Conservation (phyloP, 1,284 basidiomycete species). For the Boletus mariae region DNA sequence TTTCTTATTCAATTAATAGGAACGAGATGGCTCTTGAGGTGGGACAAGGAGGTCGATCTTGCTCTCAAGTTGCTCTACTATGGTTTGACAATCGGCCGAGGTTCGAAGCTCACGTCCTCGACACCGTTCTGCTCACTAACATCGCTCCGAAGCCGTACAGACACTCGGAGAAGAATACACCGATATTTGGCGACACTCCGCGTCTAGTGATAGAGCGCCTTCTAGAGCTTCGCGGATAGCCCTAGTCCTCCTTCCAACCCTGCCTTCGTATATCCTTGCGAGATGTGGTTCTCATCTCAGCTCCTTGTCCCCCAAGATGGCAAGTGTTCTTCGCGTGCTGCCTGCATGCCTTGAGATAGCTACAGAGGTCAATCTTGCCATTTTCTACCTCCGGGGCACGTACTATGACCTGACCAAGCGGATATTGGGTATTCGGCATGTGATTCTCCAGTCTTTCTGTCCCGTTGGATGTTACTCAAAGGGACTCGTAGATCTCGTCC, state of each 20-base stretch:
- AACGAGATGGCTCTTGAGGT: slow-evolving; percentile 80
- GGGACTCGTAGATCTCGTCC: slow-evolving; percentile 60
- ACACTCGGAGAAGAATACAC: slow-evolving; percentile 92
- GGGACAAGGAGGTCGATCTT: slow-evolving; percentile 79
- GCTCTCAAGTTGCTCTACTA: slow-evolving; percentile 71
- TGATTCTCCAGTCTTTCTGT: slow-evolving; percentile 36
- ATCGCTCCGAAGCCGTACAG: slow-evolving; percentile 54
- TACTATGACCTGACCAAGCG: slow-evolving; percentile 78
- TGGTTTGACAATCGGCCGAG: slow-evolving; percentile 72
- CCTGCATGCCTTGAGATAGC: slow-evolving; percentile 50
- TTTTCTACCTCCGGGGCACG: slow-evolving; percentile 77
- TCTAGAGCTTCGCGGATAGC: slow-evolving; percentile 44
- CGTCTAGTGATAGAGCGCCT: slow-evolving; percentile 38
- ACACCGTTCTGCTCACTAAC: slow-evolving; percentile 8
- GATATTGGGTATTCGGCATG: slow-evolving; percentile 71
- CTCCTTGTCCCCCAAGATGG: slow-evolving; percentile 35
- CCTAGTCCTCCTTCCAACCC: slow-evolving; percentile 62
- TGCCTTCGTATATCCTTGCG: slow-evolving; percentile 59
- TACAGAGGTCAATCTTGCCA: slow-evolving; percentile 74
- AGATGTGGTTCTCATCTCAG: slow-evolving; percentile 43
- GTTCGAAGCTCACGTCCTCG: slow-evolving; percentile 37
- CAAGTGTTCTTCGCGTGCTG: slow-evolving; percentile 40
- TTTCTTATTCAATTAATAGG: slow-evolving; percentile 44
- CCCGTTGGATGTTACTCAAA: neutral
- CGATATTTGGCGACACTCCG: slow-evolving; percentile 73